Evolutionary conservation across 2,329 filamentous ascomycete species (phyloP).

Genomic region (Colletotrichum lini): DNA sequence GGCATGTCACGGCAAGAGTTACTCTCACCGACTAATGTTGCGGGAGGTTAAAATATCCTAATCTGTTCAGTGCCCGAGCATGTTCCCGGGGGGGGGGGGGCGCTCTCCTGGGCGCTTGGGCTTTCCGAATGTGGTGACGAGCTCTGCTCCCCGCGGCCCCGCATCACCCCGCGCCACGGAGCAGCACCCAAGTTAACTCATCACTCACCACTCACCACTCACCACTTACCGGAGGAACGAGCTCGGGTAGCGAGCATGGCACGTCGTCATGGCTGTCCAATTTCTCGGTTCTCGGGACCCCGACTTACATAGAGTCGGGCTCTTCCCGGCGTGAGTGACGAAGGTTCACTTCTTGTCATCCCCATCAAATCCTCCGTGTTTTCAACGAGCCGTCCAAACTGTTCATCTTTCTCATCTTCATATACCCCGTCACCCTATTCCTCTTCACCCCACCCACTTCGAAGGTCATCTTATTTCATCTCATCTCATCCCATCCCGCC

Average conservation of each 20-base stretch:
- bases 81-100: neutral
- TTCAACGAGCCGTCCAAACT: neutral
- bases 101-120: slow-evolving; percentile 24
- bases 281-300: slow-evolving; percentile 21
- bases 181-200: neutral
- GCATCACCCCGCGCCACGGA: slow-evolving; percentile 28
- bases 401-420: neutral
- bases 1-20: slow-evolving; percentile 22
- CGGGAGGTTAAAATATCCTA: slow-evolving; percentile 32
- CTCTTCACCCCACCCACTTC: neutral
- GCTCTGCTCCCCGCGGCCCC: slow-evolving; percentile 30
- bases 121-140: slow-evolving; percentile 28
- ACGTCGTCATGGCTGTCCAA: slow-evolving; percentile 29
- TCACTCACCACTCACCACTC: neutral
- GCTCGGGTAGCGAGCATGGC: slow-evolving; percentile 8
- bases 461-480: slow-evolving; percentile 7
- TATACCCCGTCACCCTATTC: neutral
- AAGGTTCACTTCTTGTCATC: slow-evolving; percentile 16
- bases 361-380: slow-evolving; percentile 6
- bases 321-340: slow-evolving; percentile 18
- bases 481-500: neutral
- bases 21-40: slow-evolving; percentile 12
- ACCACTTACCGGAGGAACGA: neutral
- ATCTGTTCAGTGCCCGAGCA: slow-evolving; percentile 5
- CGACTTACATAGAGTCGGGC: slow-evolving; percentile 40